Evolutionary conservation across 257 asterid species (phyloP).

Genomic region (Solanum rostratum): DNA sequence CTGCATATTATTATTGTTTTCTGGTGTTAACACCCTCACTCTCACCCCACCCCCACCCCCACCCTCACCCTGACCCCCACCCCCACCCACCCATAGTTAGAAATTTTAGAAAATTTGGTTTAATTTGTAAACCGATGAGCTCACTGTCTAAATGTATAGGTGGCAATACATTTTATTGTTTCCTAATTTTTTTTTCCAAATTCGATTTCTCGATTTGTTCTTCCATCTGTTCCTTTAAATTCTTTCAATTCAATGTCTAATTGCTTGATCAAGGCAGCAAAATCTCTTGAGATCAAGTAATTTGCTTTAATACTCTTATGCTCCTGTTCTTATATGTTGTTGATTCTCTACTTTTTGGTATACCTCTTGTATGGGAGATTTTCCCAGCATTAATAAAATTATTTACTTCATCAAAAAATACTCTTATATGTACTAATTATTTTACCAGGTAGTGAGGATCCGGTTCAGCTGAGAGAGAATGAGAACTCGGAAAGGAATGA

Average conservation of each 20-base stretch:
- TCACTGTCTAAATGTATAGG: not conserved
- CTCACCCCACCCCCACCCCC: too few species aligned
- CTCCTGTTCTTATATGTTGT: not conserved
- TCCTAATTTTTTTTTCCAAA: not conserved
- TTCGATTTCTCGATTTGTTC: not conserved
- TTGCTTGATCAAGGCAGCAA: not conserved
- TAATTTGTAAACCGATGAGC: not conserved
- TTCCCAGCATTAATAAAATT: not conserved
- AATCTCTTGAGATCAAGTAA: not conserved
- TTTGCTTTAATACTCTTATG: not conserved
- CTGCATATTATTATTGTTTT: too few species aligned
- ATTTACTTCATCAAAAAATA: not conserved
- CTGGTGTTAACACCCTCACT: too few species aligned
- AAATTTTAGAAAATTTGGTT: not conserved
- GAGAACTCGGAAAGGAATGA: constrained; percentile 15
- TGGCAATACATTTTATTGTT: not conserved
- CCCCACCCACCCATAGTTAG: not conserved
- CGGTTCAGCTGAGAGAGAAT: constrained; percentile 7
- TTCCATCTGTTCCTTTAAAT: not conserved
- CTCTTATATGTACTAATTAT: not conserved
- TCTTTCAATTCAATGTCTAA: not conserved
- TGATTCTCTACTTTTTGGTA: not conserved
- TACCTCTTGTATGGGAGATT: not conserved
- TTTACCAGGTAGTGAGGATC: constrained; percentile 26
- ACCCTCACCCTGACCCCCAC: too few species aligned